Evolutionary conservation across 2,329 filamentous ascomycete species (phyloP).

Genomic region (Neurospora sp.): DNA sequence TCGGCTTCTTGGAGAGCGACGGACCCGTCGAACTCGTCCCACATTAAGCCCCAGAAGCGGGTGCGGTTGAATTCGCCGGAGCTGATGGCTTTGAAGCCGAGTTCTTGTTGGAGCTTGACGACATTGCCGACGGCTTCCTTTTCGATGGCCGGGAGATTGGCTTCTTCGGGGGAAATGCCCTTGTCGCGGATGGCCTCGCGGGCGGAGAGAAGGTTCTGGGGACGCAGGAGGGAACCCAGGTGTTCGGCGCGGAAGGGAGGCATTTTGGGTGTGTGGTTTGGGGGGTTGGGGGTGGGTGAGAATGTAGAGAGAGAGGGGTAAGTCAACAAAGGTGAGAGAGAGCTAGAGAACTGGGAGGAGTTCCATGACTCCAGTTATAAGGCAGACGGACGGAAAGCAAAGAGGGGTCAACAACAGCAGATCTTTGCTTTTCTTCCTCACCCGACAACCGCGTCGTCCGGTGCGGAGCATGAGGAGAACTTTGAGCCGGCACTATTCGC

Average conservation of each 20-base stretch:
- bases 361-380: background rate
- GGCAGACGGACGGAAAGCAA: background rate
- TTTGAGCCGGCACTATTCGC: too few relatives aligned
- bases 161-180: constrained; percentile 41
- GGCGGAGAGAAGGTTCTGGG: constrained; percentile 28
- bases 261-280: constrained; percentile 12
- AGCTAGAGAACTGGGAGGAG: background rate
- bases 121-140: constrained; percentile 56
- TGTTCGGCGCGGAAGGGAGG: constrained; percentile 27
- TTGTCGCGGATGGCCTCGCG: constrained; percentile 52
- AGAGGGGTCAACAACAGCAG: background rate
- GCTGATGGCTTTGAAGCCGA: constrained; percentile 57
- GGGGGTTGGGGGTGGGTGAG: background rate
- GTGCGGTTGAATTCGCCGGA: constrained; percentile 55
- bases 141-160: constrained; percentile 49
- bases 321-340: background rate
- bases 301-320: background rate
- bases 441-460: background rate
- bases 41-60: constrained; percentile 43
- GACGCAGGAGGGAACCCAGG: constrained; percentile 27
- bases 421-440: background rate
- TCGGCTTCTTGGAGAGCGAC: constrained; percentile 39
- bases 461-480: too few relatives aligned
- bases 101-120: constrained; percentile 54
- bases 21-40: constrained; percentile 44